Percentiles rank a stretch among this genome's conserved stretches.
These are phyloP conservation scores for Penicillium odoratum DNA, from an alignment of 495 filamentous ascomycete species.

Conservation along the genomic window DNA sequence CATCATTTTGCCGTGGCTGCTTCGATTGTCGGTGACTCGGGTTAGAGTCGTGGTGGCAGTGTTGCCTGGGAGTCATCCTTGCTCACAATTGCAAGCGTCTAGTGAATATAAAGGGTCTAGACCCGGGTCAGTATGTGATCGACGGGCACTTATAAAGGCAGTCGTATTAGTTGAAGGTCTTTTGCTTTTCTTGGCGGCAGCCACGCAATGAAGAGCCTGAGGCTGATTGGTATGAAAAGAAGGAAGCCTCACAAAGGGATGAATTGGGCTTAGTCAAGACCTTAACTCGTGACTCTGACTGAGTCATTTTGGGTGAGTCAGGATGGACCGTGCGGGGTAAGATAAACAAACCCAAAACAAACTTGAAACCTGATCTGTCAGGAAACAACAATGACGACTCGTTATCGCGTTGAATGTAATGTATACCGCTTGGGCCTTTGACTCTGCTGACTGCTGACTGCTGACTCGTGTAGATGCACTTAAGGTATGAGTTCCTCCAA, in stretches of 20 bases:
- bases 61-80: constrained; percentile 9
- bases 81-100: background rate
- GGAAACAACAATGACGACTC: constrained; percentile 69
- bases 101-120: background rate
- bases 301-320: constrained; percentile 7
- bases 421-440: constrained; percentile 6
- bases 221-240: background rate
- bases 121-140: background rate
- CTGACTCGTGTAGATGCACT: constrained; percentile 66
- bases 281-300: background rate
- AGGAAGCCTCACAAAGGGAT: background rate
- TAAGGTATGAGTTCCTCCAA: constrained; percentile 49
- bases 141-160: background rate
- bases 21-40: background rate
- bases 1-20: background rate
- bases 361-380: background rate
- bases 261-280: background rate
- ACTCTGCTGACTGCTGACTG: constrained; percentile 13
- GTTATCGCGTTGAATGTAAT: constrained; percentile 89
- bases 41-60: constrained; percentile 11
- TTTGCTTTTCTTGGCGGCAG: background rate
- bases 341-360: background rate
- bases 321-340: constrained; percentile 10
- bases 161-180: background rate
- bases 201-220: background rate